Percentiles rank a stretch among this genome's conserved stretches.
Conservation (phyloP, 2,329 filamentous ascomycete genomes). For the Aureobasidium sp. region DNA sequence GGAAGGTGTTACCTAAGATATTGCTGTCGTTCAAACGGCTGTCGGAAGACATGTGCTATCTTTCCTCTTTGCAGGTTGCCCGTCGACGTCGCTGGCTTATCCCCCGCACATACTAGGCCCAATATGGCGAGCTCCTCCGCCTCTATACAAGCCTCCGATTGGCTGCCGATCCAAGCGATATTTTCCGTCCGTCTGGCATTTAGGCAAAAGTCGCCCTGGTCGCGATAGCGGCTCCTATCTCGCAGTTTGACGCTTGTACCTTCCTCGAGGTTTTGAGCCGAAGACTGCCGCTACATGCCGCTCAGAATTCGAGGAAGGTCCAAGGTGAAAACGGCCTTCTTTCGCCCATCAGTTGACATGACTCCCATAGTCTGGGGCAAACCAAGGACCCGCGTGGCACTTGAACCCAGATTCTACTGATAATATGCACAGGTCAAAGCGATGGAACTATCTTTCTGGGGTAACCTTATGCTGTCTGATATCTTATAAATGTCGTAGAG, state of each 20-base stretch:
- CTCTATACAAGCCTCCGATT: neutral
- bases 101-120: neutral
- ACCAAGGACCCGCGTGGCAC: neutral
- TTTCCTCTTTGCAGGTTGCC: neutral
- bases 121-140: neutral
- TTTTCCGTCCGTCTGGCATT: neutral
- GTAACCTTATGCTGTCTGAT: neutral
- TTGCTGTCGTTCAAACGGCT: neutral
- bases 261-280: neutral
- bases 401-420: neutral
- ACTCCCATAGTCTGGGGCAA: conserved; percentile 2
- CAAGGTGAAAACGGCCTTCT: conserved; percentile 3
- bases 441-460: conserved; percentile 5
- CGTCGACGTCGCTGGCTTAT: neutral
- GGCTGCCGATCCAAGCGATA: neutral
- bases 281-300: neutral
- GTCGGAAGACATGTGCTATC: neutral
- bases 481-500: conserved; percentile 6
- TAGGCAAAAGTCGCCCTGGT: neutral
- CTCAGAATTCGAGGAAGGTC: conserved; percentile 6
- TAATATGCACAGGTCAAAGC: conserved; percentile 11
- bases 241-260: conserved; percentile 9
- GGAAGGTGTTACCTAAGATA: neutral
- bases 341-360: neutral
- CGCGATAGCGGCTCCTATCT: neutral